These are phyloP conservation scores for Discostella stelligeroides DNA, from an alignment of 108 stramenopile genomes.

Conservation along the genomic window DNA sequence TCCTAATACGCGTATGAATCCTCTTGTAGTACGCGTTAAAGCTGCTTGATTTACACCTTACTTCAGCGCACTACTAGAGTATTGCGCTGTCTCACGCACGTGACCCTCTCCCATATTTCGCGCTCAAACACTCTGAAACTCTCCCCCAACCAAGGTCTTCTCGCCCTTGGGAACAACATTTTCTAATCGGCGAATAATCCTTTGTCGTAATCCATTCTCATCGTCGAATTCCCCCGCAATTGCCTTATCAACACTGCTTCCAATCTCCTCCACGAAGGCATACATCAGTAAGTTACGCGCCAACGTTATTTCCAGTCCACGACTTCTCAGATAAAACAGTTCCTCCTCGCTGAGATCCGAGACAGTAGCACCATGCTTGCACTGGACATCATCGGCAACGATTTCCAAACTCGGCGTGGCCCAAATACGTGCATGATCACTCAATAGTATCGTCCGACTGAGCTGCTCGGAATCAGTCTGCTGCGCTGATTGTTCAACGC, in stretches of 20 bases:
- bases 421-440: slow-evolving; percentile 83
- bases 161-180: slow-evolving; percentile 84
- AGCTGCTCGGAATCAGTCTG: slow-evolving; percentile 92
- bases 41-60: no score
- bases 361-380: slow-evolving; percentile 96
- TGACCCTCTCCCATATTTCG: not conserved
- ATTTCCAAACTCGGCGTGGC: slow-evolving; percentile 94
- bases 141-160: slow-evolving; percentile 65
- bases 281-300: slow-evolving; percentile 88
- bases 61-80: no score
- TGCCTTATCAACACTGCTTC: slow-evolving; percentile 54
- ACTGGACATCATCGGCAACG: slow-evolving; percentile 94
- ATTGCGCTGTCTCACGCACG: no score
- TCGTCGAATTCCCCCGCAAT: slow-evolving; percentile 65
- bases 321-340: slow-evolving; percentile 89
- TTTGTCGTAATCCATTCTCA: slow-evolving; percentile 65
- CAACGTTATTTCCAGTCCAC: slow-evolving; percentile 77
- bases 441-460: slow-evolving; percentile 85
- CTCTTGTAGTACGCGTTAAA: no score
- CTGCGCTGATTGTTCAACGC: slow-evolving; percentile 92
- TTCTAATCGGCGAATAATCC: slow-evolving; percentile 71
- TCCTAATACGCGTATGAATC: no score
- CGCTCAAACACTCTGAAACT: slow-evolving; percentile 81
- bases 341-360: slow-evolving; percentile 94
- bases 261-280: slow-evolving; percentile 86